Conservation (phyloP, 305 asterid genomes). For the Fraxinus sp. region DNA sequence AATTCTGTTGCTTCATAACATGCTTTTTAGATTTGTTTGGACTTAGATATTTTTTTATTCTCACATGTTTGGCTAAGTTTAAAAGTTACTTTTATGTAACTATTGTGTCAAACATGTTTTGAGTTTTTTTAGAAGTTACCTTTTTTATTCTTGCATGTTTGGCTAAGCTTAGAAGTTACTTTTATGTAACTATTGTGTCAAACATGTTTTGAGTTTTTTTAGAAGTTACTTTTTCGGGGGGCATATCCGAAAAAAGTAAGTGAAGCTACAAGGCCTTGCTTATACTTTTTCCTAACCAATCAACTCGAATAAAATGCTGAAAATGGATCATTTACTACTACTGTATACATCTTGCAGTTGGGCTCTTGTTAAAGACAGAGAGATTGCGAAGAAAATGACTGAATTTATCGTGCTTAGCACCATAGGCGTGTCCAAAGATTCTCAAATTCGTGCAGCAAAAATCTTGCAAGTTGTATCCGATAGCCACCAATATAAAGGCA, state of each 20-base stretch:
- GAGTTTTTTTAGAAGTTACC: neutral
- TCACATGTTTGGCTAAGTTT: neutral
- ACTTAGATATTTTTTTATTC: too few species aligned
- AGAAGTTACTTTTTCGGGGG: neutral
- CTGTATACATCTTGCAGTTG: slow-evolving; percentile 42
- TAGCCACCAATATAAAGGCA: slow-evolving; percentile 37
- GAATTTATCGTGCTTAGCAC: slow-evolving; percentile 67
- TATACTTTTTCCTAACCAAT: neutral
- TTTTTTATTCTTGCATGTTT: too few species aligned
- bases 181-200: too few species aligned
- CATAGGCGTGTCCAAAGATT: slow-evolving; percentile 88
- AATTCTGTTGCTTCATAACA: neutral
- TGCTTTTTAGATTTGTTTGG: neutral
- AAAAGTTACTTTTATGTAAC: neutral
- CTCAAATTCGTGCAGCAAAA: slow-evolving; percentile 83
- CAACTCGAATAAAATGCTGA: neutral
- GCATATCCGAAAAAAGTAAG: neutral
- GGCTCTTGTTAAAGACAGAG: slow-evolving; percentile 78
- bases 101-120: neutral
- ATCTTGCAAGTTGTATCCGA: slow-evolving; percentile 59
- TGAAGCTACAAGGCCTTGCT: neutral
- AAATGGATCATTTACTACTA: neutral
- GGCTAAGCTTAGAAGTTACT: too few species aligned
- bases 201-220: too few species aligned
- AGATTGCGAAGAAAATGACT: slow-evolving; percentile 70